Percentiles rank a stretch among this genome's conserved stretches.
These are phyloP conservation scores for Atkinsonella hypoxylon DNA, from an alignment of 2,329 filamentous ascomycete species.

Conservation along the genomic window DNA sequence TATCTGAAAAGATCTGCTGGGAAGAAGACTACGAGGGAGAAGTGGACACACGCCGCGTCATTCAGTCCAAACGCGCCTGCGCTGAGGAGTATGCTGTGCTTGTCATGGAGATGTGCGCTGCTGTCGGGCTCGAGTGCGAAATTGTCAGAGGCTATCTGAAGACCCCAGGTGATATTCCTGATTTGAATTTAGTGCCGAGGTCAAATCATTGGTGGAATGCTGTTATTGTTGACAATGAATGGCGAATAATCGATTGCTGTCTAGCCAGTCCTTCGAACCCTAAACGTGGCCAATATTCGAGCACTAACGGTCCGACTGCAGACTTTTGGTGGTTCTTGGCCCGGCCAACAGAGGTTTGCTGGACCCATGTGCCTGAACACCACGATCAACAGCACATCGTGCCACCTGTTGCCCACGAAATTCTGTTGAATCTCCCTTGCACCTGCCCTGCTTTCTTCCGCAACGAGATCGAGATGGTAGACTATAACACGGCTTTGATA, in stretches of 20 bases:
- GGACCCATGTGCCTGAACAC: slow-evolving; percentile 84
- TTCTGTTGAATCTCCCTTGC: slow-evolving; percentile 75
- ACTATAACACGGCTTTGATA: slow-evolving; percentile 81
- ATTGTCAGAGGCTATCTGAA: slow-evolving; percentile 86
- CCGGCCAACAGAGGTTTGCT: slow-evolving; percentile 80
- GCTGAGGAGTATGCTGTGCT: slow-evolving; percentile 82
- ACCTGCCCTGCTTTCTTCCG: slow-evolving; percentile 83
- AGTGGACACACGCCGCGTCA: slow-evolving; percentile 69
- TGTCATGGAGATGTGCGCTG: slow-evolving; percentile 85
- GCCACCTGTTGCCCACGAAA: slow-evolving; percentile 73
- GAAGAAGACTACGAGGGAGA: slow-evolving; percentile 88
- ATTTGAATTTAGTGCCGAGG: slow-evolving; percentile 70
- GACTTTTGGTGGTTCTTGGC: slow-evolving; percentile 93
- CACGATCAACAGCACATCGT: slow-evolving; percentile 88
- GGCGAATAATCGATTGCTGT: slow-evolving; percentile 92
- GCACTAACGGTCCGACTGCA: slow-evolving; percentile 53
- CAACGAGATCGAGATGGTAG: slow-evolving; percentile 64
- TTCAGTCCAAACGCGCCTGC: slow-evolving; percentile 73
- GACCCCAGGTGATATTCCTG: slow-evolving; percentile 68
- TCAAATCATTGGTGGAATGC: slow-evolving; percentile 98
- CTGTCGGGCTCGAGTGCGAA: slow-evolving; percentile 79
- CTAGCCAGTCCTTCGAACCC: slow-evolving; percentile 87
- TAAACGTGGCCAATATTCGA: slow-evolving; percentile 65
- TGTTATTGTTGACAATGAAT: slow-evolving; percentile 84
- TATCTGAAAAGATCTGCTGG: slow-evolving; percentile 89